A percentile compares a stretch with the other conserved stretches of the same genome.
These are phyloP conservation scores for Kentomonas sorsogonicus DNA, from an alignment of 208 protist species.

Conservation along the genomic window DNA sequence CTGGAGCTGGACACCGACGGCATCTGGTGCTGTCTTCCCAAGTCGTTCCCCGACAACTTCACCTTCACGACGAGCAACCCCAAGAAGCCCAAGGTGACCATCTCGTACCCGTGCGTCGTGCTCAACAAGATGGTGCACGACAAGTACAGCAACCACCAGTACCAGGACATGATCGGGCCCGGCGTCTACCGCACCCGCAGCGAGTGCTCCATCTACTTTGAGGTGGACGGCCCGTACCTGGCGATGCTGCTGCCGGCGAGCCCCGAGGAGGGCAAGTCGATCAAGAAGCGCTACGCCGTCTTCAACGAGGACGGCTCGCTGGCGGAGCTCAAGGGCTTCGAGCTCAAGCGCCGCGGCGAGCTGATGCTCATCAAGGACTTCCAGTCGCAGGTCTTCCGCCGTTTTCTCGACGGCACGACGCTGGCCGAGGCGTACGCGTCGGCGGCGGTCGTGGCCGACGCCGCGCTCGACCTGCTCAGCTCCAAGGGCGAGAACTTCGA, in stretches of 20 bases:
- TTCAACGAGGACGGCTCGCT: constrained; percentile 97
- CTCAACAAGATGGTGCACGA: constrained; percentile 98
- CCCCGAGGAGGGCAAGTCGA: constrained; percentile 97
- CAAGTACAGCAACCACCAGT: constrained; percentile 99
- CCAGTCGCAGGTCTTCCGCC: constrained; percentile 94
- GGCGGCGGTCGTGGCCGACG: constrained; percentile 95
- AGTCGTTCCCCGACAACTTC: constrained; percentile 97
- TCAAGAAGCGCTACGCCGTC: constrained; percentile 99
- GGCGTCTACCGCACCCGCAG: constrained; percentile 69
- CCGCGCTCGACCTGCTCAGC: constrained; percentile 96
- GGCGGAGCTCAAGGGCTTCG: constrained; percentile 99
- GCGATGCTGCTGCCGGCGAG: constrained; percentile 99
- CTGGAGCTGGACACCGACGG: constrained; percentile 99
- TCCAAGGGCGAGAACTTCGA: constrained; percentile 87
- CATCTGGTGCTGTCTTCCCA: constrained; percentile 99
- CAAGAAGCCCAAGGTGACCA: constrained; percentile 52
- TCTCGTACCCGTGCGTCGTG: constrained; percentile 98
- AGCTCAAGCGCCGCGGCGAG: constrained; percentile 99
- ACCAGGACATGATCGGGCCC: constrained; percentile 87
- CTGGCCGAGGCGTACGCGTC: constrained; percentile 95
- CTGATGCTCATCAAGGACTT: constrained; percentile 99
- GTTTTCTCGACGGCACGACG: constrained; percentile 95
- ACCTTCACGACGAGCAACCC: constrained; percentile 71
- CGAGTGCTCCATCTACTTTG: constrained; percentile 99
- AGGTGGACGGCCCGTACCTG: constrained; percentile 99